phyloP scores from a whole-genome alignment of 345 rosid species.

The Raphanus raphanistrum region DNA sequence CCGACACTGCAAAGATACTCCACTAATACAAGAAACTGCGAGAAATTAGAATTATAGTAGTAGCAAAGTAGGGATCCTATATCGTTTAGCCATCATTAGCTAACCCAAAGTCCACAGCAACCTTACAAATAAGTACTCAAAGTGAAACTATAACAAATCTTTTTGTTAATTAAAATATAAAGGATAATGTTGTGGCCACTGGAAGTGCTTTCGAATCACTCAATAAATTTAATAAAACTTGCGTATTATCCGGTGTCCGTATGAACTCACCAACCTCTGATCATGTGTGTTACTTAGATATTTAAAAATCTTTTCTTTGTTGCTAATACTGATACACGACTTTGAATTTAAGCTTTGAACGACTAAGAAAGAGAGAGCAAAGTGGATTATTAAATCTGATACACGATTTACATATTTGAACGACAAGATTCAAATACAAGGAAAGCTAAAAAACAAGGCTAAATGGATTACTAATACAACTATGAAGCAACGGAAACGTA shows the following conservation, averaged over 20 bases:
- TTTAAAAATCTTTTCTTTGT: background rate
- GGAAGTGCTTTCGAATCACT: constrained; percentile 12
- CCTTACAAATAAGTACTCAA: constrained; percentile 26
- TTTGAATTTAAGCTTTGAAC: too few relatives aligned
- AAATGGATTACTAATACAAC: background rate
- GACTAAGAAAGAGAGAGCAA: background rate
- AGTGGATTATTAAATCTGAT: background rate
- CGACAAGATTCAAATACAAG: background rate
- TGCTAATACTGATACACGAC: background rate
- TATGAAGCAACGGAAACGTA: constrained; percentile 4
- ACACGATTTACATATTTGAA: background rate
- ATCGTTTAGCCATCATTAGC: constrained; percentile 40
- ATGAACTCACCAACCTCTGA: constrained; percentile 34
- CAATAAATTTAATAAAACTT: background rate
- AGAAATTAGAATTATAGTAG: background rate
- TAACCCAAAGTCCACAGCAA: constrained; percentile 29
- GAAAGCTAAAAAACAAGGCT: background rate
- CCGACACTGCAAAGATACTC: constrained; percentile 45
- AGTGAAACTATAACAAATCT: constrained; percentile 24
- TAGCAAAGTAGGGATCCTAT: constrained; percentile 36
- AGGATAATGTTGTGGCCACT: constrained; percentile 33
- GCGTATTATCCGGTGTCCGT: constrained; percentile 34
- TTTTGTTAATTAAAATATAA: constrained; percentile 26
- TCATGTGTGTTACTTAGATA: constrained; percentile 7
- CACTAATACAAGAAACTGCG: constrained; percentile 30